phyloP scores from a whole-genome alignment of 2,329 filamentous ascomycete genomes.

The Cercospora sesami region DNA sequence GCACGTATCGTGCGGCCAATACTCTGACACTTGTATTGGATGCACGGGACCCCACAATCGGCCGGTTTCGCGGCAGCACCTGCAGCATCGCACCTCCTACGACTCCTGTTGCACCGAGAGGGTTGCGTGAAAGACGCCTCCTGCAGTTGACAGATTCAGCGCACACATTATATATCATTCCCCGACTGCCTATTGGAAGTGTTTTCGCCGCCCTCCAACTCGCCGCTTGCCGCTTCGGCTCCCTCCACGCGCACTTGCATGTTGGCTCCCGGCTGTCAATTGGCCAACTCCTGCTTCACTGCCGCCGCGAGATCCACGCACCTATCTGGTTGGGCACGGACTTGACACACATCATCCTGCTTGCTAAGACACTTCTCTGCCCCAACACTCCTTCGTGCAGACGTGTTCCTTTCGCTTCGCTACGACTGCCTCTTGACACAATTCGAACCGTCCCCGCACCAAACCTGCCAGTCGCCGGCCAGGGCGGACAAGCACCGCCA shows the following conservation, averaged over 20 bases:
- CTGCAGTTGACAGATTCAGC: slow-evolving; percentile 2
- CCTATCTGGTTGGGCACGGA: slow-evolving; percentile 10
- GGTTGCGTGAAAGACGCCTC: background rate
- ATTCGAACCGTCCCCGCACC: background rate
- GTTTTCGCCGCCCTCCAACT: background rate
- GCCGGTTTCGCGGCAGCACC: background rate
- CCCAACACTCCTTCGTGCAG: background rate
- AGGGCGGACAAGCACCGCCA: slow-evolving; percentile 22
- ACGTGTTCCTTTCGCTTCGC: background rate
- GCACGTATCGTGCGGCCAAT: background rate
- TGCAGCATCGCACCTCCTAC: background rate
- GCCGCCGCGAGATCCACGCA: slow-evolving; percentile 6
- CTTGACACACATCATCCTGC: slow-evolving; percentile 12
- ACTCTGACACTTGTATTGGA: slow-evolving; percentile 3
- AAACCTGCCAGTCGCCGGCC: slow-evolving; percentile 21
- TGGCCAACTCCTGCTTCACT: slow-evolving; percentile 12
- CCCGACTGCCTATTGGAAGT: slow-evolving; percentile 7
- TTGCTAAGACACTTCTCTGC: background rate
- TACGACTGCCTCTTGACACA: background rate
- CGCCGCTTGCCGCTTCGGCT: slow-evolving; percentile 12
- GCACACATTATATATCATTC: background rate
- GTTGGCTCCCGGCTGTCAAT: slow-evolving; percentile 12
- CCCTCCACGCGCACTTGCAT: slow-evolving; percentile 16
- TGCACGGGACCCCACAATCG: slow-evolving; percentile 1
- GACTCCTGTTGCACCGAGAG: background rate